A percentile compares a stretch with the other conserved stretches of the same genome.
Conservation (phyloP, 2,329 filamentous ascomycete genomes). For the Ophiostoma ips region DNA sequence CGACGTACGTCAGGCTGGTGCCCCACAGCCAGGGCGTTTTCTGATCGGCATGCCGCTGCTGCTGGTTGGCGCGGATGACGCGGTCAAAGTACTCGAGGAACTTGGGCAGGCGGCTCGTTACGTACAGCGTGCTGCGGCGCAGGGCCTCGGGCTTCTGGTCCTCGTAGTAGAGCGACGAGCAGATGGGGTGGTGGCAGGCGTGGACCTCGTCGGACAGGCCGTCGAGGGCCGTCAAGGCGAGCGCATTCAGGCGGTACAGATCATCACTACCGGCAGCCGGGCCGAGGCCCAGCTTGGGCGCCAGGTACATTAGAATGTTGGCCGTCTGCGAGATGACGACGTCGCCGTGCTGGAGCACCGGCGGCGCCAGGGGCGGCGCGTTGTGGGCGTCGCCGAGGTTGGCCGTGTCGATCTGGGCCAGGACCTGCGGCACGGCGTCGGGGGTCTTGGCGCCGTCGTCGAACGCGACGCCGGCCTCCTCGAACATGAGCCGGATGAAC, state of each 20-base stretch:
- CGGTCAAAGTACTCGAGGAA: slow-evolving; percentile 59
- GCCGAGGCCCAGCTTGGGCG: slow-evolving; percentile 42
- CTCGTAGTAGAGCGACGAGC: slow-evolving; percentile 48
- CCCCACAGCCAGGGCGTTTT: slow-evolving; percentile 51
- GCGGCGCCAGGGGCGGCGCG: slow-evolving; percentile 52
- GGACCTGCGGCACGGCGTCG: slow-evolving; percentile 37
- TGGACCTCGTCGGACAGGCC: slow-evolving; percentile 57
- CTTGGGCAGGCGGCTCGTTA: slow-evolving; percentile 52
- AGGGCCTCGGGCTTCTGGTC: slow-evolving; percentile 58
- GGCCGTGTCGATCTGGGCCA: slow-evolving; percentile 29
- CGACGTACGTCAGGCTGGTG: slow-evolving; percentile 52
- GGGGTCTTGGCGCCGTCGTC: slow-evolving; percentile 39
- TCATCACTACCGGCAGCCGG: slow-evolving; percentile 29
- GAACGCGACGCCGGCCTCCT: slow-evolving; percentile 52
- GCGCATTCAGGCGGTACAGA: slow-evolving; percentile 41
- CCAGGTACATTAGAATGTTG: slow-evolving; percentile 61
- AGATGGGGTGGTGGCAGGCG: slow-evolving; percentile 62
- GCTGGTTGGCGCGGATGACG: slow-evolving; percentile 37
- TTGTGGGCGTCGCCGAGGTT: slow-evolving; percentile 32
- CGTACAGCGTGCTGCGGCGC: slow-evolving; percentile 42
- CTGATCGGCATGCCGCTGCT: slow-evolving; percentile 18
- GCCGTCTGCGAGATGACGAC: slow-evolving; percentile 55
- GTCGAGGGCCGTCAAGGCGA: slow-evolving; percentile 58
- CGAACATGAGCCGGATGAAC: slow-evolving; percentile 56
- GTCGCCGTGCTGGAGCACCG: slow-evolving; percentile 47